Conservation (phyloP, 805 yeast species). For the Metschnikowia gelsemii region DNA sequence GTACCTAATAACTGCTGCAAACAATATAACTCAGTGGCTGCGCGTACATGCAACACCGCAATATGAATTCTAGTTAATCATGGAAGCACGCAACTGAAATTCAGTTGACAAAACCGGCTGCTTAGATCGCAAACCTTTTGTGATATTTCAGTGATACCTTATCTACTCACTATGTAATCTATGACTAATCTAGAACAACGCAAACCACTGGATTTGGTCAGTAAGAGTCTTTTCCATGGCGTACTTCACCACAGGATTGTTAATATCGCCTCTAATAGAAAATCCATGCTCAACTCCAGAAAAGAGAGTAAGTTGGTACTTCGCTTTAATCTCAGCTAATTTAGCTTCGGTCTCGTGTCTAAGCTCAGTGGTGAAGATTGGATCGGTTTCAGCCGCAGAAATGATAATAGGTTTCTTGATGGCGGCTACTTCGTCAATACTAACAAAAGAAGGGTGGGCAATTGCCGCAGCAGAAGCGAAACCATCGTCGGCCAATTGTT, state of each 20-base stretch:
- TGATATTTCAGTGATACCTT: background rate
- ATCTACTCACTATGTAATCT: too few species aligned
- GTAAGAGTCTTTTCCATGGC: constrained; percentile 66
- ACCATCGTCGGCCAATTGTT: constrained; percentile 46
- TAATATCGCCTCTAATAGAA: constrained; percentile 72
- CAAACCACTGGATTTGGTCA: constrained; percentile 38
- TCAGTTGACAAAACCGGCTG: too few species aligned
- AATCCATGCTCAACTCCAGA: constrained; percentile 74
- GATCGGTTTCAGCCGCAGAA: constrained; percentile 73
- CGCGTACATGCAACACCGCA: too few species aligned
- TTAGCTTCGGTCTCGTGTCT: constrained; percentile 61
- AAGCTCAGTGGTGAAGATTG: constrained; percentile 58
- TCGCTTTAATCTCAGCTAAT: constrained; percentile 47
- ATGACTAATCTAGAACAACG: constrained; percentile 7
- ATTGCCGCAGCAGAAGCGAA: constrained; percentile 60
- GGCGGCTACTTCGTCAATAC: constrained; percentile 60
- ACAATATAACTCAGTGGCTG: too few species aligned
- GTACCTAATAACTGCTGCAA: too few species aligned
- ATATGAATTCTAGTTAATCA: too few species aligned
- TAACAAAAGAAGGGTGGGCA: constrained; percentile 82
- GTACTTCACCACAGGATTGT: constrained; percentile 50
- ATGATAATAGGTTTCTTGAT: constrained; percentile 65
- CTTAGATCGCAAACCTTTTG: background rate
- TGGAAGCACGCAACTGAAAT: too few species aligned
- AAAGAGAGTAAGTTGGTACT: constrained; percentile 61